A percentile compares a stretch with the other conserved stretches of the same genome.
phyloP scores from a whole-genome alignment of 2,329 filamentous ascomycete genomes.

The Bertia moriformis region DNA sequence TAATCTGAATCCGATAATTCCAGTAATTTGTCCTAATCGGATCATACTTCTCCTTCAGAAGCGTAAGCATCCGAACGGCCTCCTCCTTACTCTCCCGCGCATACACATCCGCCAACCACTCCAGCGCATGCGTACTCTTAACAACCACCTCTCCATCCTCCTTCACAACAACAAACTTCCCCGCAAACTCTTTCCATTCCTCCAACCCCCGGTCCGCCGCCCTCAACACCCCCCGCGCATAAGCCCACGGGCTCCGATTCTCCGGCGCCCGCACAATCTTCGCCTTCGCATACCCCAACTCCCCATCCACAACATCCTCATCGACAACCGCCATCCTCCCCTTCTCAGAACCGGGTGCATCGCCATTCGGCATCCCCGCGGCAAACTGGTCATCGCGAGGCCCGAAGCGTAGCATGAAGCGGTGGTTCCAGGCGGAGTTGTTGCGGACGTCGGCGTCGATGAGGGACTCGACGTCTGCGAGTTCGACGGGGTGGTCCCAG shows the following conservation, averaged over 20 bases:
- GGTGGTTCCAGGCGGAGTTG: constrained; percentile 63
- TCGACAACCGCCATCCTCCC: background rate
- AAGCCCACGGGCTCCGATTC: constrained; percentile 60
- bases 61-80: constrained; percentile 40
- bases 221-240: constrained; percentile 42
- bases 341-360: background rate
- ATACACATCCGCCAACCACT: constrained; percentile 36
- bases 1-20: constrained; percentile 20
- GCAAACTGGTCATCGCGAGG: constrained; percentile 10
- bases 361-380: constrained; percentile 17
- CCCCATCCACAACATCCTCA: constrained; percentile 36
- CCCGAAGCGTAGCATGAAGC: constrained; percentile 50
- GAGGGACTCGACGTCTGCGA: constrained; percentile 43
- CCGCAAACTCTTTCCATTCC: constrained; percentile 10
- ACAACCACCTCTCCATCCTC: constrained; percentile 10
- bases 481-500: constrained; percentile 33
- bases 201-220: constrained; percentile 22
- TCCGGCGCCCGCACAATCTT: constrained; percentile 50
- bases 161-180: constrained; percentile 12
- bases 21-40: constrained; percentile 59
- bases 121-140: constrained; percentile 24
- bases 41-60: constrained; percentile 53
- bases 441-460: constrained; percentile 52
- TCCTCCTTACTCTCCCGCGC: constrained; percentile 11
- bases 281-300: constrained; percentile 43